Evolutionary conservation across 306 rosid species (phyloP).

Genomic region (Corylus avellana): DNA sequence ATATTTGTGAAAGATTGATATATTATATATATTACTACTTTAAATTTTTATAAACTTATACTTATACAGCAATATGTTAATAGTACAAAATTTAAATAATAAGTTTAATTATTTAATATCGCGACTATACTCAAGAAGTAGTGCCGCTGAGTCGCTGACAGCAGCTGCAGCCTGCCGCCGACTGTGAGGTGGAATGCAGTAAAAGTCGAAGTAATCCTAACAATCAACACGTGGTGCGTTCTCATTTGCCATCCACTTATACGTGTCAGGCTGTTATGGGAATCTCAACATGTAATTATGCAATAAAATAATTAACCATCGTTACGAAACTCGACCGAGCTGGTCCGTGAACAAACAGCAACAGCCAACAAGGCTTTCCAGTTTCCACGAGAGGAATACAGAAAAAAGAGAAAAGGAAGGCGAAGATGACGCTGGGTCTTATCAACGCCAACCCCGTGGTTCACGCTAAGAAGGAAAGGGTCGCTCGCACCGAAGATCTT

Average conservation of each 20-base stretch:
- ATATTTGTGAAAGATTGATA: too few species aligned
- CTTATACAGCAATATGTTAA: too few species aligned
- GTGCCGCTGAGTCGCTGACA: background rate
- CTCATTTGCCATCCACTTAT: background rate
- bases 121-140: too few species aligned
- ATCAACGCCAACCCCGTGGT: slow-evolving; percentile 96
- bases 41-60: too few species aligned
- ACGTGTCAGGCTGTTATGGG: background rate
- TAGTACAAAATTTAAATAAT: too few species aligned
- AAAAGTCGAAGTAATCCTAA: too few species aligned
- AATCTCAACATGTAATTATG: background rate
- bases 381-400: background rate
- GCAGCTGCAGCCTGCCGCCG: background rate
- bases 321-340: too few species aligned
- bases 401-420: background rate
- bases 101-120: too few species aligned
- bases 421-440: slow-evolving; percentile 84
- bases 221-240: slow-evolving; percentile 8
- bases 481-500: slow-evolving; percentile 69
- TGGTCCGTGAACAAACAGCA: slow-evolving; percentile 2
- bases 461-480: slow-evolving; percentile 88
- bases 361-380: background rate
- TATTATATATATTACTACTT: too few species aligned
- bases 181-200: background rate
- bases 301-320: background rate